These are phyloP conservation scores for Penicillium odoratum DNA, from an alignment of 495 filamentous ascomycete species.

Conservation along the genomic window DNA sequence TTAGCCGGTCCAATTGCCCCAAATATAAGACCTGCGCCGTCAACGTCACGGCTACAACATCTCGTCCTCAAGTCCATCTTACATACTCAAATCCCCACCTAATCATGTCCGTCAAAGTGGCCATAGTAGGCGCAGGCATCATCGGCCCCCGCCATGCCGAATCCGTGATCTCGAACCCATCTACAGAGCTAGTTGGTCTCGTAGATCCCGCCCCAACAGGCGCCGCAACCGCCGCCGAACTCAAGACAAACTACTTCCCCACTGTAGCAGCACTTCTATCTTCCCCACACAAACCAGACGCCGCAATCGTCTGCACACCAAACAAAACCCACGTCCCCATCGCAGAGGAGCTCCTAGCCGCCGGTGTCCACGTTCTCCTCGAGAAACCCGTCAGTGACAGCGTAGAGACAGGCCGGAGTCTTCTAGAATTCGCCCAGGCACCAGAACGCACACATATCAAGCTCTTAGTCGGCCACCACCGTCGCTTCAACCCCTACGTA, in stretches of 20 bases:
- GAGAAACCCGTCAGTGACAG: constrained; percentile 58
- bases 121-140: constrained; percentile 56
- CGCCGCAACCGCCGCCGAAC: constrained; percentile 22
- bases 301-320: constrained; percentile 60
- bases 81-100: background rate
- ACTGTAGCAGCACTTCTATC: constrained; percentile 45
- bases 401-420: constrained; percentile 37
- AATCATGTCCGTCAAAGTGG: constrained; percentile 39
- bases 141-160: constrained; percentile 59
- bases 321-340: constrained; percentile 58
- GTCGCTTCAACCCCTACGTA: constrained; percentile 60
- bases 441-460: constrained; percentile 35
- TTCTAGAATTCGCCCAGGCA: constrained; percentile 27
- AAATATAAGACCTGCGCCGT: background rate
- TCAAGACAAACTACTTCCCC: constrained; percentile 34
- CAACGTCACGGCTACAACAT: background rate
- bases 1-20: background rate
- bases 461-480: constrained; percentile 59
- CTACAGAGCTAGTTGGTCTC: constrained; percentile 49
- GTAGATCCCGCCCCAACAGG: constrained; percentile 49
- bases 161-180: constrained; percentile 46
- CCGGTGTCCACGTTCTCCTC: constrained; percentile 54
- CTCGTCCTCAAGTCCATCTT: background rate
- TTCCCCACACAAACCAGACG: constrained; percentile 42
- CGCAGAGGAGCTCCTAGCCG: constrained; percentile 48